Evolutionary conservation across 2,329 filamentous ascomycete genomes (phyloP).

Genomic region (Purpureocillium lavendulum): DNA sequence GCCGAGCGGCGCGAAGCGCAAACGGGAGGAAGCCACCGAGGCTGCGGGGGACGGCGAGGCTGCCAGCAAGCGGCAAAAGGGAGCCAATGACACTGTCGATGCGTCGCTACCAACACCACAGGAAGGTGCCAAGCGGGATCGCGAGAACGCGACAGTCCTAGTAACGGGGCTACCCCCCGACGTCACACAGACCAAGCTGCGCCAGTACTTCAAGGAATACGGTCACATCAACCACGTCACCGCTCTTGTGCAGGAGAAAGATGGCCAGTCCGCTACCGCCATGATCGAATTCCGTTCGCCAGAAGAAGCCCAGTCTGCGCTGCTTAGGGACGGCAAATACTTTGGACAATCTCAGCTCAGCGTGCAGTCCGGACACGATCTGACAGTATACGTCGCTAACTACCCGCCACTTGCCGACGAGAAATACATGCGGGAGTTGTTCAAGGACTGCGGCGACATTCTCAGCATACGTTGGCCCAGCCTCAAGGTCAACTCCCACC

Average conservation of each 20-base stretch:
- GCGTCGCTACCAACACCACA: conserved; percentile 4
- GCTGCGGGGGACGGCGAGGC: conserved; percentile 26
- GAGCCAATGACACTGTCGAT: conserved; percentile 24
- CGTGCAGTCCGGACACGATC: conserved; percentile 65
- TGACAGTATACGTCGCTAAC: conserved; percentile 86
- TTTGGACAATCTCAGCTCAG: conserved; percentile 66
- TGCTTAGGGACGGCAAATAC: conserved; percentile 73
- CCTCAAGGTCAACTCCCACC: conserved; percentile 77
- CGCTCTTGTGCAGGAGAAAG: conserved; percentile 50
- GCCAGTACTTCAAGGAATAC: conserved; percentile 87
- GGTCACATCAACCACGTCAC: conserved; percentile 75
- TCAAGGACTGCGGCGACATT: conserved; percentile 70
- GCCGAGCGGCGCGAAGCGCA: conserved; percentile 55
- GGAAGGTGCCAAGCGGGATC: conserved; percentile 61
- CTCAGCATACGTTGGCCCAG: conserved; percentile 84
- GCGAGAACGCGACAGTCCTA: conserved; percentile 81
- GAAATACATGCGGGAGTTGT: conserved; percentile 57
- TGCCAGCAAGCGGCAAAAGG: conserved; percentile 60
- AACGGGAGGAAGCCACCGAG: conserved; percentile 51
- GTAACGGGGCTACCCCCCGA: conserved; percentile 67
- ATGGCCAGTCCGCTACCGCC: conserved; percentile 56
- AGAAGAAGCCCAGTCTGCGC: conserved; percentile 74
- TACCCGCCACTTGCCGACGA: conserved; percentile 75
- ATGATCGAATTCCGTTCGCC: conserved; percentile 76
- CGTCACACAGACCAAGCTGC: conserved; percentile 62